phyloP scores from a whole-genome alignment of 176 grass and related monocot genomes.

The Thinopyrum elongatum region DNA sequence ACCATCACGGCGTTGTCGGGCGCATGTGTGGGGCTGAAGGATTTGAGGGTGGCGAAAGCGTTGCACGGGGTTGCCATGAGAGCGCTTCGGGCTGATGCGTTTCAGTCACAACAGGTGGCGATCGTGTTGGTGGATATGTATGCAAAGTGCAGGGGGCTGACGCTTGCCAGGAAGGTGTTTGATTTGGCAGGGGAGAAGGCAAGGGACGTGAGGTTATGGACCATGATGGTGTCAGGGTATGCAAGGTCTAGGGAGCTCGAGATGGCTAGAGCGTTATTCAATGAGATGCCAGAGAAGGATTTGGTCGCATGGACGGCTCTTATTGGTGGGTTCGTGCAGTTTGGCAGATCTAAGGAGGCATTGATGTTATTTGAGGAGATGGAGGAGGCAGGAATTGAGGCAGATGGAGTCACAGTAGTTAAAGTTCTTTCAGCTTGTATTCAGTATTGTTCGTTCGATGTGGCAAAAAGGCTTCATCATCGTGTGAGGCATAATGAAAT shows the following conservation, averaged over 20 bases:
- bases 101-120: background rate
- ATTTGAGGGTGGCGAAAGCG: constrained; percentile 30
- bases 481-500: constrained; percentile 16
- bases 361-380: constrained; percentile 49
- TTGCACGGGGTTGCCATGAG: constrained; percentile 31
- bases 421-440: constrained; percentile 48
- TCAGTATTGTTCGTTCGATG: constrained; percentile 8
- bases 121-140: constrained; percentile 35
- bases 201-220: constrained; percentile 41
- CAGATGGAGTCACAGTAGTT: constrained; percentile 43
- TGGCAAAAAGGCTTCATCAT: constrained; percentile 48
- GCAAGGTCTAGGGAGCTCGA: constrained; percentile 26
- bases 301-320: constrained; percentile 56
- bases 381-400: constrained; percentile 32
- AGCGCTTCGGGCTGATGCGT: background rate
- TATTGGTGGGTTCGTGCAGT: constrained; percentile 44
- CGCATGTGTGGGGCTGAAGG: background rate
- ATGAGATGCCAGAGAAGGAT: constrained; percentile 48
- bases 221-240: constrained; percentile 39
- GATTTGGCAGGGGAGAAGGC: constrained; percentile 30
- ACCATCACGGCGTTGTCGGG: constrained; percentile 13
- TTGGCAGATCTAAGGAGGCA: constrained; percentile 33
- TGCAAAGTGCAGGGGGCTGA: constrained; percentile 3
- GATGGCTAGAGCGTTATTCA: constrained; percentile 40
- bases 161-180: constrained; percentile 32